Evolutionary conservation across 2,329 filamentous ascomycete genomes (phyloP), one percentile per base, ranked within the genome.

Genomic region (Colletotrichum karsti): DNA sequence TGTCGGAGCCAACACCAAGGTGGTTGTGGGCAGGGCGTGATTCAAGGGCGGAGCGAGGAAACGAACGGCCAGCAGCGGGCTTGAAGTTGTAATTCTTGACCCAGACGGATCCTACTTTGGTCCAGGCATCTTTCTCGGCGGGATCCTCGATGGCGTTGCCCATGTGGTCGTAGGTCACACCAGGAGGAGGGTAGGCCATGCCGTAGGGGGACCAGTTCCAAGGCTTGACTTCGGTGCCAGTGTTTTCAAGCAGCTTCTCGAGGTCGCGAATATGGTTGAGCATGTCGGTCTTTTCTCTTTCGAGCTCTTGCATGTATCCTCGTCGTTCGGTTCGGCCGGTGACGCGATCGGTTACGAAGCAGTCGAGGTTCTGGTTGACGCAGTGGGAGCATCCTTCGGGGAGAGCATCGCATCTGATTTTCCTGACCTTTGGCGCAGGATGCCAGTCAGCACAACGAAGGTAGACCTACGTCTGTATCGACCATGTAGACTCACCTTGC

Each of bases 311-410:
- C 71, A 93, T 85, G 74, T 95, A 94, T 59, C 94, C 94, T 73
- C 94, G 86, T 64, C 90, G 89, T 67, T 93, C 92, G 56, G 93
- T 93, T 70, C 92, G 91, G 66, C 93, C 93, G 4, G 93, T 95
- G 75, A 96, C 93, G 73, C 94, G 90, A 78, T 97, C 94, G 65
- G 94, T 97, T 60, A 94, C 94, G 80, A 89, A 91, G 81, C 94
- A 97, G 75, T 93, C 88, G 73, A 92, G 89, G 71, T 89, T 90
- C 76, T 93, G 92, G 78, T 92, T 90, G 73, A 89, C 83, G 82
- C 94, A 97, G 74, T 93, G 92, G 69, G 92, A 93, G 81, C 94
- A 97, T 70, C 93, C 94, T 72, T 93, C 91, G 33, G 92, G 89
- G 42, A 92, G 85, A 60, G 90, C 91, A 82, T 97, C 94, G 84